Conservation (phyloP, 441 rosid genomes). For the Bruguiera hainesii region DNA sequence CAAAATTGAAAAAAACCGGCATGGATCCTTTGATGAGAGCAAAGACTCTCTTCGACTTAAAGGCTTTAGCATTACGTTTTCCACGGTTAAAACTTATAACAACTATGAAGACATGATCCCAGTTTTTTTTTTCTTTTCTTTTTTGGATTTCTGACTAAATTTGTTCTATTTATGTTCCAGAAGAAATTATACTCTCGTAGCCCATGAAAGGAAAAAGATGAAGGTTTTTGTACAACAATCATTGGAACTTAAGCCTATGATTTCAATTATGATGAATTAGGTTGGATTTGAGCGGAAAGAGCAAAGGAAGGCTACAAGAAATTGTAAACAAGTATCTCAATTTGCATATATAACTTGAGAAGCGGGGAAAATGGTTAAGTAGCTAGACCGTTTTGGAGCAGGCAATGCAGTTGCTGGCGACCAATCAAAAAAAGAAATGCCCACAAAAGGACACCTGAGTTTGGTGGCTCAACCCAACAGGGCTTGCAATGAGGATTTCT, state of each 20-base stretch:
- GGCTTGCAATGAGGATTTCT: background rate
- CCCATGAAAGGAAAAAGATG: background rate
- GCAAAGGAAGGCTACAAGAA: background rate
- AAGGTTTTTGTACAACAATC: conserved; percentile 1
- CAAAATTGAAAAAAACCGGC: background rate
- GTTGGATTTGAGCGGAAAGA: conserved; percentile 14
- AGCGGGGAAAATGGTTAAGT: background rate
- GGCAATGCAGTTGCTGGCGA: conserved; percentile 21
- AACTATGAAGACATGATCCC: too few species aligned
- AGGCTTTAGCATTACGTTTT: background rate
- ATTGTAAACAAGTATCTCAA: background rate
- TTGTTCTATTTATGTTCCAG: background rate
- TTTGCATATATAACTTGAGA: background rate
- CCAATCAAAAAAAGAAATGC: conserved; percentile 13
- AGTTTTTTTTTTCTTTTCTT: too few species aligned
- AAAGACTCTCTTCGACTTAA: background rate
- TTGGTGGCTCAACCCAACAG: conserved; percentile 38
- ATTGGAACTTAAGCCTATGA: background rate
- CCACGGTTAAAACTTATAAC: too few species aligned
- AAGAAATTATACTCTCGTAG: background rate
- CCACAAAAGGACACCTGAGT: conserved; percentile 33
- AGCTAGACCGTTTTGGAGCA: conserved; percentile 24
- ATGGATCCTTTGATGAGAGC: background rate
- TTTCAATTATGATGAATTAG: conserved; percentile 12
- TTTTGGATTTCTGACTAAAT: background rate